These are phyloP conservation scores for Arachnomyces sp. DNA, from an alignment of 2,329 filamentous ascomycete species.

Conservation along the genomic window DNA sequence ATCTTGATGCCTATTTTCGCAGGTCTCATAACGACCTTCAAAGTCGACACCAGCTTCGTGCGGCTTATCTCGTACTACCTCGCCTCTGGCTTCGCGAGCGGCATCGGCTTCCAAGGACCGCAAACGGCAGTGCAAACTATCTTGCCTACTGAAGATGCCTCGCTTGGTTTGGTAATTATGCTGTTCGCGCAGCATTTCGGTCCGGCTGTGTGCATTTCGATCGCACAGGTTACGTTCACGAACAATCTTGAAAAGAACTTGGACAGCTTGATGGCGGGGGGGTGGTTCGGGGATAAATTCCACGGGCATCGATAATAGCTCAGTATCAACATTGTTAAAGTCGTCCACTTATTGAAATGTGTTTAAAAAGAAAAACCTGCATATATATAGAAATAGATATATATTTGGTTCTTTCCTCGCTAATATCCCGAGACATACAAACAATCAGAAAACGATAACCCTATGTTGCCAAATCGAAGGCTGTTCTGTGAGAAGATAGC, in stretches of 20 bases:
- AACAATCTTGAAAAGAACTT: constrained; percentile 42
- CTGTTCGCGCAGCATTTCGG: constrained; percentile 33
- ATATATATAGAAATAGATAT: too few species aligned
- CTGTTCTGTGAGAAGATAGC: too few species aligned
- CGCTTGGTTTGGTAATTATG: constrained; percentile 23
- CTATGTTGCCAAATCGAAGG: too few species aligned
- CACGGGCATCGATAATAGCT: constrained; percentile 15
- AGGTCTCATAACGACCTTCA: constrained; percentile 27
- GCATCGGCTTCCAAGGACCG: constrained; percentile 25
- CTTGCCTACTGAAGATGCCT: constrained; percentile 18
- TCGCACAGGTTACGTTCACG: constrained; percentile 47
- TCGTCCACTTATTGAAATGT: too few species aligned
- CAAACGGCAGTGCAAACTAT: constrained; percentile 25
- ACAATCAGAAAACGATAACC: too few species aligned
- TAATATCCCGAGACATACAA: too few species aligned
- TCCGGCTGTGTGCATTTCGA: constrained; percentile 43
- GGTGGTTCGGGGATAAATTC: constrained; percentile 13
- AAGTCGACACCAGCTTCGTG: constrained; percentile 14
- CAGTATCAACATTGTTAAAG: too few species aligned
- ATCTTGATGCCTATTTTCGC: constrained; percentile 26
- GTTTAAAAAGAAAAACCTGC: too few species aligned
- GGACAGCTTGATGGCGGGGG: constrained; percentile 20
- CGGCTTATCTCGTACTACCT: constrained; percentile 22
- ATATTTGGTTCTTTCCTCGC: too few species aligned
- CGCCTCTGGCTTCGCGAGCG: constrained; percentile 22